Base-by-base conservation (phyloP, 371 early-diverging fungal genomes). In the Zancudomyces culisetae region DNA sequence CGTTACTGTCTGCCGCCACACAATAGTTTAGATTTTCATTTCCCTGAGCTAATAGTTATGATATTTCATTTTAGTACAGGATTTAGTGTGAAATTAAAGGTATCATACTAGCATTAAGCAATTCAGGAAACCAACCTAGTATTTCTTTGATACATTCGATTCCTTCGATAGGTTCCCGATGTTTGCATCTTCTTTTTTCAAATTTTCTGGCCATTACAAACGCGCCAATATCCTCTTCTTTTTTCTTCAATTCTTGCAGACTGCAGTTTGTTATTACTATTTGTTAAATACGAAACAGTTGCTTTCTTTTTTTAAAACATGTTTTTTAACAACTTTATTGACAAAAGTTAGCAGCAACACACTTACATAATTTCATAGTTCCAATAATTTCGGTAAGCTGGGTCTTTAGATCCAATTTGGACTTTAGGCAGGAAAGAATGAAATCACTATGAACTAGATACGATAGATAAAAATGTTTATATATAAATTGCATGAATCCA, bases 231-330 rank as follows among this genome's bases (percentile, higher is more conserved):
- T 29, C 80, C 78, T 27, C 63, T 13, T 69, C 71, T 26, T 75
- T 75, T 8, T 63, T 62, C 56, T 80, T 72, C 21, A 92, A 68
- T 29, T 85, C 83, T 53, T 74, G 68, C 47, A 83, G 65, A 2
- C 79, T 75, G 61, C 94, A 94, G 22, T 73, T 72, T 0, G 90
- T 90, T 2, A 84, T 80, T 70, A 86, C 86, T 87, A 42, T 24
- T 40, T 49, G 8, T 41, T 30, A 45, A 12, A 10, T 45, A 22
- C 49, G 49, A 19, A 45, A 26, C 19, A 26, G 19, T 10, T 10
- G 12, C 26, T 22, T 20, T 26, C 12, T 22, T 22, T 49, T 12
- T 8, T 20, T 49, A 6, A 8, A 49, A 49, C 6, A 49, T 41
- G 20, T 19, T 8, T n/a, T n/a, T n/a, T n/a, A n/a, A n/a, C n/a